These are phyloP conservation scores for Ambrosiella beaveri DNA, from an alignment of 2,329 filamentous ascomycete genomes.

Conservation along the genomic window DNA sequence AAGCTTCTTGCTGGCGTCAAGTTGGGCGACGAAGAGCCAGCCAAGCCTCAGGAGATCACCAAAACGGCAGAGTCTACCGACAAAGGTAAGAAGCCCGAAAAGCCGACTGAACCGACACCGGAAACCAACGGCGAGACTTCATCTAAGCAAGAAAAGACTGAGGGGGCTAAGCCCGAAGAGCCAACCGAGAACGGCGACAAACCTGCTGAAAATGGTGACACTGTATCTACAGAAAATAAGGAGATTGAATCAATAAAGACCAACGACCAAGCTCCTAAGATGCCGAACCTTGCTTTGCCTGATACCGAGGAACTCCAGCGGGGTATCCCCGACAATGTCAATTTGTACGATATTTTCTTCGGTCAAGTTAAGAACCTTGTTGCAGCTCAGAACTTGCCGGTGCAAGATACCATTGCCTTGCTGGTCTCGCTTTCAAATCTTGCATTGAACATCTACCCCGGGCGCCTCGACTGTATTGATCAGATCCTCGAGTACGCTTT, in stretches of 20 bases:
- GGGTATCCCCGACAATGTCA: slow-evolving; percentile 58
- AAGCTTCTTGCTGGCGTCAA: slow-evolving; percentile 63
- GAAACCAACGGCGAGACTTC: background rate
- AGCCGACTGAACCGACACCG: background rate
- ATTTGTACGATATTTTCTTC: slow-evolving; percentile 94
- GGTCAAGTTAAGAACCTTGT: slow-evolving; percentile 88
- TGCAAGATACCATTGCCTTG: slow-evolving; percentile 86
- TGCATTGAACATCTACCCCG: slow-evolving; percentile 88
- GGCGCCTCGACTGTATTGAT: slow-evolving; percentile 83
- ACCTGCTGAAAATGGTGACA: slow-evolving; percentile 8
- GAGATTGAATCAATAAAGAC: slow-evolving; percentile 10
- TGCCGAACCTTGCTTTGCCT: slow-evolving; percentile 25
- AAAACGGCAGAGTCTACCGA: slow-evolving; percentile 6
- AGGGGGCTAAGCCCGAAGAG: slow-evolving; percentile 16
- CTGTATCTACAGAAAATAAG: slow-evolving; percentile 17
- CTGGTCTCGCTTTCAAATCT: slow-evolving; percentile 88
- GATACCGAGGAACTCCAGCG: slow-evolving; percentile 16
- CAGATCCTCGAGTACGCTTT: slow-evolving; percentile 82
- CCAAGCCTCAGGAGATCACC: slow-evolving; percentile 14
- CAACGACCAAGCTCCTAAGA: slow-evolving; percentile 14
- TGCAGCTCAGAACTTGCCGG: slow-evolving; percentile 73
- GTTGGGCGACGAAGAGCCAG: slow-evolving; percentile 38
- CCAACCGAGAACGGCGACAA: background rate
- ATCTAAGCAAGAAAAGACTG: slow-evolving; percentile 14
- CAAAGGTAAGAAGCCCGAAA: background rate